Percentiles rank a stretch among this genome's conserved stretches.
These are phyloP conservation scores for Fusarium praegraminearum DNA, from an alignment of 2,329 filamentous ascomycete species.

Conservation along the genomic window DNA sequence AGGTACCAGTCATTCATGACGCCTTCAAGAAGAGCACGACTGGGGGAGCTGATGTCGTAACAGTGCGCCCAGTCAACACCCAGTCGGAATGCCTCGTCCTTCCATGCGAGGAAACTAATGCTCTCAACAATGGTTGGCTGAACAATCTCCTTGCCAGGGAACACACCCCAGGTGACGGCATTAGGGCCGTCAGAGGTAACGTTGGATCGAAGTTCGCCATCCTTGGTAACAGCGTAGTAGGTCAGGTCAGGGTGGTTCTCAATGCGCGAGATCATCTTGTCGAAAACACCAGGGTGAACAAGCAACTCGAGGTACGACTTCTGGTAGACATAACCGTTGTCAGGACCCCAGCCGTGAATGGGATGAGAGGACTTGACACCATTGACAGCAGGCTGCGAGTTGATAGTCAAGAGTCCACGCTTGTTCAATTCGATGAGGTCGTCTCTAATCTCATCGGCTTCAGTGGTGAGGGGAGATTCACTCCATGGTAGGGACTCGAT, in stretches of 20 bases:
- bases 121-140: conserved; percentile 99
- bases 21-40: conserved; percentile 80
- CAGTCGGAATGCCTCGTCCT: conserved; percentile 94
- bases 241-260: conserved; percentile 84
- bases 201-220: conserved; percentile 85
- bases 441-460: conserved; percentile 81
- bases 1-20: conserved; percentile 94
- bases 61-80: conserved; percentile 96
- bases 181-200: conserved; percentile 88
- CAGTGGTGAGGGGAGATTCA: conserved; percentile 84
- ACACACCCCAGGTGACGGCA: conserved; percentile 99
- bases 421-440: conserved; percentile 85
- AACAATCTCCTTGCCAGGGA: conserved; percentile 99
- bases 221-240: conserved; percentile 92
- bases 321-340: conserved; percentile 97
- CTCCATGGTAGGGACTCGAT: conserved; percentile 93
- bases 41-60: conserved; percentile 80
- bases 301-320: conserved; percentile 97
- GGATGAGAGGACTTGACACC: conserved; percentile 89
- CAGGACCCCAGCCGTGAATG: conserved; percentile 92
- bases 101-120: conserved; percentile 97
- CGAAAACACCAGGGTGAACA: conserved; percentile 82
- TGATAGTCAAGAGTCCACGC: conserved; percentile 92
- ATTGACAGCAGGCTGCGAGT: conserved; percentile 95
- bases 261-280: conserved; percentile 81